phyloP scores from a whole-genome alignment of 164 flowering plant genomes.

The Pachysandra terminalis region DNA sequence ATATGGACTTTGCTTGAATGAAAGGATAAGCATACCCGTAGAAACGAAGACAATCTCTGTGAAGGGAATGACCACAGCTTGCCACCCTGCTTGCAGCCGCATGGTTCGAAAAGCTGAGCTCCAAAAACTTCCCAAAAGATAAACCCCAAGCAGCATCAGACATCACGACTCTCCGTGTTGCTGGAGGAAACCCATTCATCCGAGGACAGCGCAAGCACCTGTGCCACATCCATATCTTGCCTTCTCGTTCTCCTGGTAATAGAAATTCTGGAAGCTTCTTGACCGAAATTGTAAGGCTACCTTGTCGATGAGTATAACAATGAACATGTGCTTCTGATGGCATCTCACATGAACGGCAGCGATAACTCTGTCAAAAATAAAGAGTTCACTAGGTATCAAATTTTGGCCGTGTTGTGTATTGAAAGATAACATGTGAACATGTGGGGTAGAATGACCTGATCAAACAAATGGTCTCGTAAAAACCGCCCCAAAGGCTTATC shows the following conservation, averaged over 20 bases:
- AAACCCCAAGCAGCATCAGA: conserved; percentile 95
- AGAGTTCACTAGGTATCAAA: conserved; percentile 3
- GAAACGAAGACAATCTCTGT: conserved; percentile 80
- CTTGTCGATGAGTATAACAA: conserved; percentile 79
- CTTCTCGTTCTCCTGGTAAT: conserved; percentile 67
- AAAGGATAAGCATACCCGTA: conserved; percentile 50
- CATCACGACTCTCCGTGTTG: conserved; percentile 72
- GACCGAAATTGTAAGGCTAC: conserved; percentile 74
- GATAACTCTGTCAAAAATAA: conserved; percentile 38
- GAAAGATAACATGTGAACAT: too few species aligned
- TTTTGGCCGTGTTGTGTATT: background rate
- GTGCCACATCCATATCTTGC: conserved; percentile 93
- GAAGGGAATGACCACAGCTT: conserved; percentile 83
- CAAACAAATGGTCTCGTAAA: conserved; percentile 67
- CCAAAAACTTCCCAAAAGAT: conserved; percentile 86
- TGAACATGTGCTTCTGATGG: conserved; percentile 84
- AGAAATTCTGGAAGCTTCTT: conserved; percentile 47
- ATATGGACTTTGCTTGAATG: background rate
- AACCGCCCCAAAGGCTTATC: conserved; percentile 83
- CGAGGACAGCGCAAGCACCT: conserved; percentile 71
- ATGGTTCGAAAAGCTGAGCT: conserved; percentile 87
- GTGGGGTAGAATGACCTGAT: conserved; percentile 42
- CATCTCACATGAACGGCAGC: conserved; percentile 66
- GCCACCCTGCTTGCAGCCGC: conserved; percentile 88
- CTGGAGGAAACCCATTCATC: conserved; percentile 60